Evolutionary conservation across 2,329 filamentous ascomycete species (phyloP).

Genomic region (Fusarium stilboides): DNA sequence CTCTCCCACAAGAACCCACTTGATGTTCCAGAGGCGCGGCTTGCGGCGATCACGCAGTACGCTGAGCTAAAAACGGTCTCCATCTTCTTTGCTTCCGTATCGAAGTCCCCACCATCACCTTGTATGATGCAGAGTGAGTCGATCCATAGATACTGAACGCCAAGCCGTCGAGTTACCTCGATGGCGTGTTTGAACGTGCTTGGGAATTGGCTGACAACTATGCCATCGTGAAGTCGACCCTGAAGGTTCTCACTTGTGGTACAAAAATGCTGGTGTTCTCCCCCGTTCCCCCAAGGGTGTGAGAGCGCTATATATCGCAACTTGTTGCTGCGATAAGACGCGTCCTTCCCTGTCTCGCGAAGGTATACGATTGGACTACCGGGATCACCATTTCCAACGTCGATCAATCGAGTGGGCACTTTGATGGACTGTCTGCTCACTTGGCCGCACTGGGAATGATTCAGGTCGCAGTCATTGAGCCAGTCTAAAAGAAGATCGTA

Average conservation of each 20-base stretch:
- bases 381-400: not conserved
- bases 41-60: slow-evolving; percentile 16
- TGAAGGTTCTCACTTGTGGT: slow-evolving; percentile 18
- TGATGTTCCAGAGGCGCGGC: slow-evolving; percentile 12
- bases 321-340: accelerated
- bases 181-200: slow-evolving; percentile 16
- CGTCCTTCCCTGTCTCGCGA: not conserved
- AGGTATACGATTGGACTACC: slow-evolving; percentile 4
- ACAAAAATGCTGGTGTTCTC: slow-evolving; percentile 17
- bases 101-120: slow-evolving; percentile 5
- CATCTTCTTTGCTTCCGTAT: slow-evolving; percentile 10
- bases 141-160: slow-evolving; percentile 24
- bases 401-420: slow-evolving; percentile 24
- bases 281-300: slow-evolving; percentile 22
- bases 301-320: slow-evolving; percentile 27
- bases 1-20: slow-evolving; percentile 22
- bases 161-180: slow-evolving; percentile 1
- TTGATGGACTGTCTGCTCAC: not conserved
- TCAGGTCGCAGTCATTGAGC: slow-evolving; percentile 26
- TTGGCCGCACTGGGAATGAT: slow-evolving; percentile 7
- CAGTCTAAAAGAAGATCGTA: slow-evolving; percentile 19
- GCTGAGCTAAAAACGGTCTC: slow-evolving; percentile 8
- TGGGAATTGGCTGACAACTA: not conserved
- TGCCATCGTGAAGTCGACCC: not conserved
- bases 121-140: slow-evolving; percentile 31